Base-by-base conservation (phyloP, 768 basidiomycete genomes). In the Rhizopogon sp. region DNA sequence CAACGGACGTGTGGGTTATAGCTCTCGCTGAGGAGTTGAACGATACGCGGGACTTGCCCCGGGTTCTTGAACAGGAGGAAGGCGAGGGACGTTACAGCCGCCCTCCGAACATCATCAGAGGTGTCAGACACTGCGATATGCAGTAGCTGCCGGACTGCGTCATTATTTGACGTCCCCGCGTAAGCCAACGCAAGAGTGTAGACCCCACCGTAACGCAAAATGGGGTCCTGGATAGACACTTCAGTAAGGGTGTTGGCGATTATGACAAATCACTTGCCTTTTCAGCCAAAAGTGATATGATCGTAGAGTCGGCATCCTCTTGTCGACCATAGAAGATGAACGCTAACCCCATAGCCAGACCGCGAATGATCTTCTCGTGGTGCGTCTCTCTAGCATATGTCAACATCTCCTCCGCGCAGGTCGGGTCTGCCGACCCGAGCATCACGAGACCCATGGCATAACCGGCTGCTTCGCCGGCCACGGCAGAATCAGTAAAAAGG, bases 1-100 rank as follows among this genome's bases (percentile, higher is more conserved):
- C 96, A 98, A 42, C 97, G 83, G 22, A 99, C 97, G 68, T 98
- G 96, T 13, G 97, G 97, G 67, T 98, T 99, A 72, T 99, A 99
- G 64, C 93, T 96, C 76, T 99, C 97, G 60, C 92, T 93, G 50
- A 99, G 76, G 14, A 99, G 81, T 68, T 99, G 97, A 6, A 99
- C 97, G 56, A 98, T 91, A 43, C 97, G 80, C 17, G 97, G 97
- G 2, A 99, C 95, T 75, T 98, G 95, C 11, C 83, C 81, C 11
- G 97, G 95, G 69, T 90, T 97, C 74, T 98, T 93, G 82, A 96
- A 99, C 29, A 99, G 81, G 54, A 99, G 76, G 77, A 99, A 98
- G 0, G 97, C 93, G 41, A 99, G 80, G 11, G 92, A 86, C 11
- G 93, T 98, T 44, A 99, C 97, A 39, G 97, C 97, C 6, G 97